Percentiles rank a stretch among this genome's conserved stretches.
phyloP scores from a whole-genome alignment of 1,284 basidiomycete species.

The Baeospora myosura region DNA sequence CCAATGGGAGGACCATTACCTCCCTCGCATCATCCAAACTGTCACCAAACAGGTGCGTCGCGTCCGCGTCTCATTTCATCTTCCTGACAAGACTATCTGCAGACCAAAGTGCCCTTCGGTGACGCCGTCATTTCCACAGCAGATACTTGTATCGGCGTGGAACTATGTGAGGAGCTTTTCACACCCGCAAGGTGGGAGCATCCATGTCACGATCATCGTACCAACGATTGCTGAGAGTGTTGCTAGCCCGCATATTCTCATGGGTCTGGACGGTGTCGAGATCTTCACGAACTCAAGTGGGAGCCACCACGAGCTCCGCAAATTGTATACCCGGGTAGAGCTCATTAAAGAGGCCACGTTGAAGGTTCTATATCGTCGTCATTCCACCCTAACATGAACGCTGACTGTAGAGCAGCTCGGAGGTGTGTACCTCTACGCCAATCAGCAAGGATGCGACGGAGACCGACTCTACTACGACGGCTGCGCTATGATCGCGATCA shows the following conservation, averaged over 20 bases:
- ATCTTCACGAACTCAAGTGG: conserved; percentile 98
- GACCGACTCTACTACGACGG: conserved; percentile 98
- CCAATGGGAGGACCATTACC: conserved; percentile 82
- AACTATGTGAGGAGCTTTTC: conserved; percentile 96
- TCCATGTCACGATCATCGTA: too few relatives aligned
- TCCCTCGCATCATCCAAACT: conserved; percentile 81
- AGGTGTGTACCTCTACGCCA: conserved; percentile 95
- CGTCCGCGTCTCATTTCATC: conserved; percentile 1
- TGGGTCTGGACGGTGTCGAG: conserved; percentile 97
- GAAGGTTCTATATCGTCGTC: conserved; percentile 53
- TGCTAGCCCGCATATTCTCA: conserved; percentile 84
- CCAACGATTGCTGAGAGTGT: too few relatives aligned
- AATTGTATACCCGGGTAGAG: conserved; percentile 86
- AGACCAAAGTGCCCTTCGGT: conserved; percentile 89
- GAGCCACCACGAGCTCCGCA: conserved; percentile 95
- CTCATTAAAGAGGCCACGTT: conserved; percentile 95
- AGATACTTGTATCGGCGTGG: conserved; percentile 95
- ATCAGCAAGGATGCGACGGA: conserved; percentile 98
- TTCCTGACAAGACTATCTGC: conserved; percentile 1
- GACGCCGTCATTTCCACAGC: conserved; percentile 89
- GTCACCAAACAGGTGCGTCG: conserved; percentile 81
- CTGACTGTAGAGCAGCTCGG: conserved; percentile 56
- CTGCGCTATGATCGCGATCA: conserved; percentile 91
- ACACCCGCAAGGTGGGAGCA: conserved; percentile 88
- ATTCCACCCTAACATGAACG: conserved; percentile 2